These are phyloP conservation scores for Fusarium burgessii DNA, from an alignment of 2,329 filamentous ascomycete genomes.

Conservation along the genomic window DNA sequence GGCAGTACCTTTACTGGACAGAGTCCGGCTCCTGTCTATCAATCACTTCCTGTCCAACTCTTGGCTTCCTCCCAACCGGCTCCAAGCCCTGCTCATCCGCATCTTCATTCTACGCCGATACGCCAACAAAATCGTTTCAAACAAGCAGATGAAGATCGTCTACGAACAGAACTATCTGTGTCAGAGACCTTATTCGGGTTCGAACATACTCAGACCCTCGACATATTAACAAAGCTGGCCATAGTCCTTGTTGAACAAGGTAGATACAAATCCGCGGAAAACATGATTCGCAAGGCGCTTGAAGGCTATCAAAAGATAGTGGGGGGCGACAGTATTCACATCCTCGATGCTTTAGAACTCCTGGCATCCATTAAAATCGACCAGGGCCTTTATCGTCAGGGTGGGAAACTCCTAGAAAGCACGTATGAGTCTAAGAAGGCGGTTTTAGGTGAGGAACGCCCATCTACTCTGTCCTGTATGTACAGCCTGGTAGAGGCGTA, in stretches of 20 bases:
- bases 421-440: not conserved
- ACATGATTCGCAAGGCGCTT: not conserved
- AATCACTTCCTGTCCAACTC: fast-evolving
- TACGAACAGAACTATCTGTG: not conserved
- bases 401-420: fast-evolving
- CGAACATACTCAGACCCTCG: fast-evolving
- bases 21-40: not conserved
- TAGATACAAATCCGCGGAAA: not conserved
- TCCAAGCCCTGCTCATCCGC: fast-evolving
- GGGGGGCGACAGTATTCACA: fast-evolving
- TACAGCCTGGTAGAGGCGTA: fast-evolving
- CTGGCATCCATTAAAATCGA: fast-evolving
- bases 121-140: fast-evolving
- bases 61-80: fast-evolving
- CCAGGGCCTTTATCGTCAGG: fast-evolving
- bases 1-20: not conserved
- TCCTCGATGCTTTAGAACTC: fast-evolving
- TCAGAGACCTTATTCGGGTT: not conserved
- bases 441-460: not conserved
- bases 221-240: fast-evolving
- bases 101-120: fast-evolving
- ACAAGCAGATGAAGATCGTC: not conserved
- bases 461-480: fast-evolving
- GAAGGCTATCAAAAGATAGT: fast-evolving
- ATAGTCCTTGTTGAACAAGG: fast-evolving